Conservation (phyloP, 345 rosid species). For the Pelargonium nanum region DNA sequence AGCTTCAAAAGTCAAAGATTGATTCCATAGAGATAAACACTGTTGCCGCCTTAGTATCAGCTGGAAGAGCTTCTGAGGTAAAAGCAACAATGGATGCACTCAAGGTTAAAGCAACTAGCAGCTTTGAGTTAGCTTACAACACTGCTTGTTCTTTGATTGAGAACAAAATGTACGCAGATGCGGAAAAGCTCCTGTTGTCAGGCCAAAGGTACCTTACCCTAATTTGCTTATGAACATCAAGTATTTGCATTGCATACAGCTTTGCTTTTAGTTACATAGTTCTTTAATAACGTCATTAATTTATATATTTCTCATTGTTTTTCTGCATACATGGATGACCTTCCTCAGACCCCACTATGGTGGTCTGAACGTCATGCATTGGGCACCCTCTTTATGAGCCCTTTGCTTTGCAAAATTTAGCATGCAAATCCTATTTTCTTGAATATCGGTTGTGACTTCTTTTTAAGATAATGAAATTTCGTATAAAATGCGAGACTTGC, state of each 20-base stretch:
- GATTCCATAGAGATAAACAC: slow-evolving; percentile 57
- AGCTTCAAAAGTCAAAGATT: slow-evolving; percentile 44
- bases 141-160: slow-evolving; percentile 82
- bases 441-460: not conserved
- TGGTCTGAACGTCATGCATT: no score
- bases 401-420: not conserved
- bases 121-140: slow-evolving; percentile 79
- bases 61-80: slow-evolving; percentile 71
- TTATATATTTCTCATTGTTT: no score
- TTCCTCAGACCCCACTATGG: no score
- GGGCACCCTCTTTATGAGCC: no score
- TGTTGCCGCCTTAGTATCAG: slow-evolving; percentile 64
- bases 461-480: no score
- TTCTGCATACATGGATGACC: no score
- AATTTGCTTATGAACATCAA: slow-evolving; percentile 2
- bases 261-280: not conserved
- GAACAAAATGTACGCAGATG: slow-evolving; percentile 45
- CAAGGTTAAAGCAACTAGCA: slow-evolving; percentile 60
- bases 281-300: not conserved
- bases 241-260: not conserved
- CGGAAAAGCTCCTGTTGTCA: slow-evolving; percentile 73
- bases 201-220: slow-evolving; percentile 54
- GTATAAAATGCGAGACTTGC: not conserved
- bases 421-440: not conserved
- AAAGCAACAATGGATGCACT: slow-evolving; percentile 49